phyloP scores from a whole-genome alignment of 2,329 filamentous ascomycete genomes.

The Trichoderma sp. region DNA sequence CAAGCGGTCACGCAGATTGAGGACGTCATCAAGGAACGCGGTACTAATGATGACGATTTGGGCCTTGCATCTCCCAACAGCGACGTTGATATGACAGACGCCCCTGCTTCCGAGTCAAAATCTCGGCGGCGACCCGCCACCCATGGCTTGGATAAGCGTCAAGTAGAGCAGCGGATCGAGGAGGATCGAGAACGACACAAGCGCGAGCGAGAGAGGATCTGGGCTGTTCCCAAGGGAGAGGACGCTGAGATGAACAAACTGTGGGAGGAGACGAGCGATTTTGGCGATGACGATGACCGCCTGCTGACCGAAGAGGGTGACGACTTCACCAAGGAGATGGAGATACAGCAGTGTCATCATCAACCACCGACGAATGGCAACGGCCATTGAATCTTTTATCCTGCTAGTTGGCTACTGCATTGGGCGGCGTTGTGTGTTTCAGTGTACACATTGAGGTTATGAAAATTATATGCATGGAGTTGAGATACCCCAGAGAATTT shows the following conservation, averaged over 20 bases:
- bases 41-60: constrained; percentile 59
- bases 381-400: constrained; percentile 23
- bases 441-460: background rate
- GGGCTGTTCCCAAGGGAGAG: constrained; percentile 68
- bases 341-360: constrained; percentile 41
- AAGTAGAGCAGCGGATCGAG: constrained; percentile 94
- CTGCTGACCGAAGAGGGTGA: constrained; percentile 69
- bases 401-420: constrained; percentile 19
- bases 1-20: constrained; percentile 79
- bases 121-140: constrained; percentile 33
- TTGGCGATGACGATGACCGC: constrained; percentile 82
- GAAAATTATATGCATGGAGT: constrained; percentile 5
- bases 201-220: constrained; percentile 83
- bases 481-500: constrained; percentile 32
- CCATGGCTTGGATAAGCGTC: constrained; percentile 68
- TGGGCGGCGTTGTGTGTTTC: constrained; percentile 31
- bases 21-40: constrained; percentile 76
- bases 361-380: constrained; percentile 33
- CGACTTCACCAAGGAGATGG: constrained; percentile 45
- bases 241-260: constrained; percentile 73
- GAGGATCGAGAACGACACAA: constrained; percentile 96
- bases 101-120: constrained; percentile 41
- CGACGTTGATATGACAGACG: constrained; percentile 41
- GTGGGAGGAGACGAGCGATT: constrained; percentile 83
- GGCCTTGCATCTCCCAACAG: constrained; percentile 51